Evolutionary conservation across 805 yeast species (phyloP).

Genomic region (Blastobotrys attinorum): DNA sequence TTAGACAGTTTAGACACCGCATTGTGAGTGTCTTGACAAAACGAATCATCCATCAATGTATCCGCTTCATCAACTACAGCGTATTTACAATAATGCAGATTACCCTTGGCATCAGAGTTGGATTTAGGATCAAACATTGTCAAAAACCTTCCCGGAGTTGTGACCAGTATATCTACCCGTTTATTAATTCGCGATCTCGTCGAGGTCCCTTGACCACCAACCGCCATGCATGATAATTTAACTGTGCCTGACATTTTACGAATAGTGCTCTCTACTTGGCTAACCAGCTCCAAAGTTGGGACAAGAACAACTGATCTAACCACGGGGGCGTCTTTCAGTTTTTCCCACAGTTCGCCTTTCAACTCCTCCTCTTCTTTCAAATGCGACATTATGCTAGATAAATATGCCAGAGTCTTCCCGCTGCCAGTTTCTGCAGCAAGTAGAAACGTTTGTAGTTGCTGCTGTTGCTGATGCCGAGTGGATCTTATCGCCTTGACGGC

Average conservation of each 20-base stretch:
- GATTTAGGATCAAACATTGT: conserved; percentile 28
- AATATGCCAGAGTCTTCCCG: conserved; percentile 90
- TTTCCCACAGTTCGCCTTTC: conserved; percentile 31
- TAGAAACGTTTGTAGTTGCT: conserved; percentile 52
- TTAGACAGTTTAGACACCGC: conserved; percentile 45
- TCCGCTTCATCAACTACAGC: conserved; percentile 92
- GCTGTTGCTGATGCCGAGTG: neutral
- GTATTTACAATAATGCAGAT: conserved; percentile 41
- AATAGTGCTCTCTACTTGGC: conserved; percentile 55
- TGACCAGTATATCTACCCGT: conserved; percentile 70
- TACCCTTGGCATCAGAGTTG: conserved; percentile 20
- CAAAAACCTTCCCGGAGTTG: conserved; percentile 73
- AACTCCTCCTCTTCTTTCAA: conserved; percentile 50
- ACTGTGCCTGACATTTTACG: conserved; percentile 14
- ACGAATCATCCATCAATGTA: conserved; percentile 76
- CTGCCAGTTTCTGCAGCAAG: conserved; percentile 96
- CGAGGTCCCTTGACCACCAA: conserved; percentile 12
- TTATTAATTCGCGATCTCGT: conserved; percentile 17
- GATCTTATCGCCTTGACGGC: conserved; percentile 50
- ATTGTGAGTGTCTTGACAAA: conserved; percentile 55
- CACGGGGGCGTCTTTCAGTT: conserved; percentile 30
- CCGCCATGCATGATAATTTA: conserved; percentile 3
- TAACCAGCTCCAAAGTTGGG: conserved; percentile 85
- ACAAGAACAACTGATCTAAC: conserved; percentile 70
- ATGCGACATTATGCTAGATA: conserved; percentile 66